phyloP scores from a whole-genome alignment of 1,284 basidiomycete genomes.

The Cerioporus squamosus region DNA sequence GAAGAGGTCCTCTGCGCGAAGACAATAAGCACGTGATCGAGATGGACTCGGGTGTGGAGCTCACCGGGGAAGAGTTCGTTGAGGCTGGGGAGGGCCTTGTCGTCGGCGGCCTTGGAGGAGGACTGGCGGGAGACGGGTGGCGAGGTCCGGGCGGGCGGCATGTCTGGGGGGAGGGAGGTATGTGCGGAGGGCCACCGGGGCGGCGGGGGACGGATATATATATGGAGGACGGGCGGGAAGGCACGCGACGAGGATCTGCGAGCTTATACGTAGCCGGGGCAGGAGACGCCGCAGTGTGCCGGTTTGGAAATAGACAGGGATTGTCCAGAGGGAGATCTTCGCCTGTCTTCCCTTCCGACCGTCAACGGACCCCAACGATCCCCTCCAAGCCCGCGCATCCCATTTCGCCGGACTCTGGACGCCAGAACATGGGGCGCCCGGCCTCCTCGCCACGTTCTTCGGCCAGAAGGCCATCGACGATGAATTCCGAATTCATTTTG shows the following conservation, averaged over 20 bases:
- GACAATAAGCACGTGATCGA: constrained; percentile 1
- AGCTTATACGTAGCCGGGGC: constrained; percentile 13
- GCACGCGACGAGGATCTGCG: constrained; percentile 7
- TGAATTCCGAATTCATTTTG: background rate
- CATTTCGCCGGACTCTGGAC: constrained; percentile 1
- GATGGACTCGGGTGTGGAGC: constrained; percentile 1
- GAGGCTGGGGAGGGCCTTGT: constrained; percentile 32
- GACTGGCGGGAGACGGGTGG: constrained; percentile 7
- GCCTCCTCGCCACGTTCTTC: too few relatives aligned
- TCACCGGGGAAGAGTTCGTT: constrained; percentile 34
- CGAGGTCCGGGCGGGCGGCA: constrained; percentile 14
- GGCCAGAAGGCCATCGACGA: background rate
- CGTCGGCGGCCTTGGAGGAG: constrained; percentile 14
- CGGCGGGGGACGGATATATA: constrained; percentile 12
- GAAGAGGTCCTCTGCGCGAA: constrained; percentile 27
- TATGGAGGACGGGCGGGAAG: constrained; percentile 6
- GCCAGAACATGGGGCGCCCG: background rate
- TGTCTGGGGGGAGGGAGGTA: background rate
- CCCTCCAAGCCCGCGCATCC: background rate
- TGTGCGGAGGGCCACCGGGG: background rate
- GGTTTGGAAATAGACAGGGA: constrained; percentile 22
- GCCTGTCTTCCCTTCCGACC: constrained; percentile 8
- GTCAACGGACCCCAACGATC: background rate
- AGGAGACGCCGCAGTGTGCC: constrained; percentile 14
- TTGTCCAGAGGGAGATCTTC: constrained; percentile 24